phyloP scores from a whole-genome alignment of 2,329 filamentous ascomycete species.

The Cytospora schulzeri region DNA sequence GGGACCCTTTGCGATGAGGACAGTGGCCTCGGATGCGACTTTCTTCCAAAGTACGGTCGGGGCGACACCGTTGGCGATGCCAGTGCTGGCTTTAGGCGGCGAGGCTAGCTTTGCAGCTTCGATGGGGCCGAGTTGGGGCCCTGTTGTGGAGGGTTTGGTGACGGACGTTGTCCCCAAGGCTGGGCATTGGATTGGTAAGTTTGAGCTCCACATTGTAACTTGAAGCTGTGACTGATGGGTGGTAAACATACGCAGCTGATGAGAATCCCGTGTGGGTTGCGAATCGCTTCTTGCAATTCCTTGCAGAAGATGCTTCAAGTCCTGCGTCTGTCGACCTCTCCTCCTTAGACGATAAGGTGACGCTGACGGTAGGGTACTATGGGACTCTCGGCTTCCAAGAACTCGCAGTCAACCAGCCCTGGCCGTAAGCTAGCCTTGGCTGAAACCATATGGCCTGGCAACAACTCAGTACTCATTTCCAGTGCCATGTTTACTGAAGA shows the following conservation, averaged over 20 bases:
- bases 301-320: constrained; percentile 30
- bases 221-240: neutral
- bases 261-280: constrained; percentile 35
- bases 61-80: constrained; percentile 33
- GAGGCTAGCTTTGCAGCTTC: constrained; percentile 38
- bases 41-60: constrained; percentile 41
- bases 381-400: constrained; percentile 30
- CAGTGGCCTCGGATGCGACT: constrained; percentile 37
- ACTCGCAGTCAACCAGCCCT: constrained; percentile 10
- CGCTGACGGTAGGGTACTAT: constrained; percentile 32
- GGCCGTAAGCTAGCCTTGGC: neutral
- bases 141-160: constrained; percentile 33
- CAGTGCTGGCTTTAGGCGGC: constrained; percentile 38
- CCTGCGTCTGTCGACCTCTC: constrained; percentile 29
- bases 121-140: constrained; percentile 29
- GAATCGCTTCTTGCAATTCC: constrained; percentile 30
- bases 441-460: neutral
- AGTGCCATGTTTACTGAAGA: neutral
- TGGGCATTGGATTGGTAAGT: constrained; percentile 43
- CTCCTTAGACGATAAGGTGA: constrained; percentile 30
- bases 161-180: constrained; percentile 40
- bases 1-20: constrained; percentile 38
- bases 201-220: neutral
- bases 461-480: neutral
- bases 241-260: constrained; percentile 28